A percentile compares a stretch with the other conserved stretches of the same genome.
Evolutionary conservation across 2,329 filamentous ascomycete genomes (phyloP).

Genomic region (Claviceps sorghi): DNA sequence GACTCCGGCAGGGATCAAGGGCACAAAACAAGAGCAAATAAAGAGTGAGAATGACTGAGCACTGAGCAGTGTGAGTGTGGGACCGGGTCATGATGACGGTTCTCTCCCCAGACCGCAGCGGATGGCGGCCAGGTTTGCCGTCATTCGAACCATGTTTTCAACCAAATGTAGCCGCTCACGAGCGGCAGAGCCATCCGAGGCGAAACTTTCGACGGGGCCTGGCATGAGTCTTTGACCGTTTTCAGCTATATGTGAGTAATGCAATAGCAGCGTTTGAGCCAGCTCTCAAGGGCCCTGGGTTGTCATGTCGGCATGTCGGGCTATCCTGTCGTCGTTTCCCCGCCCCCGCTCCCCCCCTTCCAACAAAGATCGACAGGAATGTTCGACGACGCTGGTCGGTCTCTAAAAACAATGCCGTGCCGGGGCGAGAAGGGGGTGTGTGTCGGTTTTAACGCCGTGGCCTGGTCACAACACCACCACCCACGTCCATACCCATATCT

Average conservation of each 20-base stretch:
- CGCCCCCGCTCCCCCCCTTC: neutral
- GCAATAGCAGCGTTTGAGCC: neutral
- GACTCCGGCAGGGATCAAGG: neutral
- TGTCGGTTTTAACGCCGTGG: neutral
- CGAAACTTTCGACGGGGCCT: neutral
- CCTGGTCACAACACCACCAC: neutral
- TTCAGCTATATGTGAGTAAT: neutral
- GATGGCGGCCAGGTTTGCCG: neutral
- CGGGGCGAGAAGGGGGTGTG: neutral
- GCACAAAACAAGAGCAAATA: neutral
- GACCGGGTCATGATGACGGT: conserved; percentile 2
- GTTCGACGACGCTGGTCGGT: neutral
- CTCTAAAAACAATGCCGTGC: neutral
- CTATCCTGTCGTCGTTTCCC: neutral
- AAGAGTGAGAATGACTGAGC: neutral
- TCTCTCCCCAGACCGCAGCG: conserved; percentile 2
- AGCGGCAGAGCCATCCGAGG: neutral
- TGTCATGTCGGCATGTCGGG: neutral
- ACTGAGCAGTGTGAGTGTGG: neutral
- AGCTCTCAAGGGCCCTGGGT: neutral
- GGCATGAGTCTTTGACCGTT: neutral
- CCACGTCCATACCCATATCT: neutral
- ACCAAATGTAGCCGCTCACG: neutral
- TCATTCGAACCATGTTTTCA: neutral
- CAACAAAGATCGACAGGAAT: neutral